A percentile compares a stretch with the other conserved stretches of the same genome.
Evolutionary conservation across 192 early-diverging fungal species (phyloP).

Genomic region (Coemansia sp.): DNA sequence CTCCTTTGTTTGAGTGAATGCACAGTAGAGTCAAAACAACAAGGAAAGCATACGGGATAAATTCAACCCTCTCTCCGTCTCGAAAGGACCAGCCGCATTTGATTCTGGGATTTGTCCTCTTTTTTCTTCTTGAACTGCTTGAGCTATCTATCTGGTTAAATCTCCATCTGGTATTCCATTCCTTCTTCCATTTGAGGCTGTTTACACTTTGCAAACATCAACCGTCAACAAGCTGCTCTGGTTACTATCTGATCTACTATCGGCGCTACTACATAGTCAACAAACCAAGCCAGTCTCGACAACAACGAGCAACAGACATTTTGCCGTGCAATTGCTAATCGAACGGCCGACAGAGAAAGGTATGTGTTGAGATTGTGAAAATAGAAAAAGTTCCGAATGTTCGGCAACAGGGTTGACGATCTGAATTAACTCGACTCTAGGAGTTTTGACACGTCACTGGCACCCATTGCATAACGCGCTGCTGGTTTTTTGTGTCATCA

Average conservation of each 20-base stretch:
- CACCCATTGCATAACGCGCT: no score
- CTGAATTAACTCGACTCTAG: no score
- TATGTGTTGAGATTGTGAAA: no score
- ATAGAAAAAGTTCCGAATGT: no score
- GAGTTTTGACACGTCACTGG: no score
- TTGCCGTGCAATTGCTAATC: background rate
- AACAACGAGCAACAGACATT: no score
- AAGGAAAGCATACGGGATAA: background rate
- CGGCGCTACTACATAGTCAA: background rate
- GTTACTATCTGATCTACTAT: background rate
- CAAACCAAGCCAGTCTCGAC: no score
- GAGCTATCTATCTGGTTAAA: background rate
- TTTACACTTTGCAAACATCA: background rate
- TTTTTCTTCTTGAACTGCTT: background rate
- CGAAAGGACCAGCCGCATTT: background rate
- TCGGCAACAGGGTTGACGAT: no score
- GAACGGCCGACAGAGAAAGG: no score
- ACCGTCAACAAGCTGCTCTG: background rate
- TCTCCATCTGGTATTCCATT: background rate
- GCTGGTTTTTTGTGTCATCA: slow-evolving; percentile 2
- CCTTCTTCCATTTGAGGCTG: background rate
- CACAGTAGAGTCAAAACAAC: slow-evolving; percentile 1
- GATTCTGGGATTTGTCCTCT: background rate
- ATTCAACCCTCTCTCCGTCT: background rate
- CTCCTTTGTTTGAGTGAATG: background rate